Evolutionary conservation across 306 rosid genomes (phyloP), one percentile per base, ranked within the genome.

Genomic region (Gleditsia sinensis): DNA sequence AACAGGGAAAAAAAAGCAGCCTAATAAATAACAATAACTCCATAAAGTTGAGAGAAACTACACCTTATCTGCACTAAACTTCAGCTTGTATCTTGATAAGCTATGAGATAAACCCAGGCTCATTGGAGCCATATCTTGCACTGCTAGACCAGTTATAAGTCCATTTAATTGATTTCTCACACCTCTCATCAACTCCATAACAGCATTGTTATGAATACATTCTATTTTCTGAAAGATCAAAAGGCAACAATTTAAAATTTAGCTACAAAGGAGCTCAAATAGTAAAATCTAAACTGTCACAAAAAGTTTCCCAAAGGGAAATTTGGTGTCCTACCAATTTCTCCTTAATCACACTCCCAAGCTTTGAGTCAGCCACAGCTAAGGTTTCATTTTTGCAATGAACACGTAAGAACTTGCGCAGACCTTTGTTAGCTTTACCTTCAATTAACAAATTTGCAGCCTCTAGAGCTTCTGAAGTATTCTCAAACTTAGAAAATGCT

Each of bases 11-110:
- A 23, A 4, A 43, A 49, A 23, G 2, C 7, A 37, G 0, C 21
- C 24, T 58, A 11, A 25, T 6, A 21, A 27, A 58, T 2, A 2
- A 36, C 14, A 43, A 39, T 8, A 21, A 71, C 13, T 20, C 37
- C 9, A 28, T 1, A 32, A 27, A 51, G 55, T 19, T 23, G 11
- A 49, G 12, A 69, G 42, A 74, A 71, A 78, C 54, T 72, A 67
- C 68, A 91, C 99, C 96, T 92, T 94, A 43, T 94, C 97, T 8
- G 99, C 92, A 69, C 99, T 94, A 82, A 94, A 94, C 85, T 94
- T 94, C 42, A 94, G 82, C 83, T 87, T 90, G 82, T 90, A 92
- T 78, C 97, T 85, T 53, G 97, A 88, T 40, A 94, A 79, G 80
- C 99, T 94, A 65, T 94, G 97, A 74, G 99, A 94, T 67, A 94